Percentiles rank a stretch among this genome's conserved stretches.
Conservation (phyloP, 257 asterid genomes). For the Forsythia suspensa region DNA sequence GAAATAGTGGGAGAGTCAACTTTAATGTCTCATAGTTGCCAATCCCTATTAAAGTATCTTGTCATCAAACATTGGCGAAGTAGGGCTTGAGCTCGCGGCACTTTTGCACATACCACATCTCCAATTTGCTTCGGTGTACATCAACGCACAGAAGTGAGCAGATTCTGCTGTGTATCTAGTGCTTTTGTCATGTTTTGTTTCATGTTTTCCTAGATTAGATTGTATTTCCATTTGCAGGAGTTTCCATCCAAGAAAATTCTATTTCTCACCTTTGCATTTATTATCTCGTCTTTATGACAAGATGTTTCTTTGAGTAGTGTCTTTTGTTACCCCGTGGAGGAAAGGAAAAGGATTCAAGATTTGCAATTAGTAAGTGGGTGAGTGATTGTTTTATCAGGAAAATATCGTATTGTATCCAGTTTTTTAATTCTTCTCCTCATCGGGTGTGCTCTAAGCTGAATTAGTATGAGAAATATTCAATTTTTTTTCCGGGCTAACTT, state of each 20-base stretch:
- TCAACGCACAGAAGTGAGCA: constrained; percentile 4
- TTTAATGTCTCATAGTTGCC: constrained; percentile 3
- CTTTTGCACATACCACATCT: constrained; percentile 1
- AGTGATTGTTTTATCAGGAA: constrained; percentile 15
- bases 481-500: background rate
- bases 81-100: constrained; percentile 18
- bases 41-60: background rate
- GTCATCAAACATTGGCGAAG: constrained; percentile 1
- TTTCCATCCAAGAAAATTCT: constrained; percentile 15
- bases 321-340: background rate
- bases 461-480: background rate
- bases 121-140: constrained; percentile 4
- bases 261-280: constrained; percentile 8
- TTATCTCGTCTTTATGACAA: constrained; percentile 1
- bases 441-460: constrained; percentile 3
- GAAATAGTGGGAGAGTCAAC: background rate
- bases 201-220: background rate
- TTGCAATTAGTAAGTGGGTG: constrained; percentile 7
- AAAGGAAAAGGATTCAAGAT: constrained; percentile 6
- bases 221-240: background rate
- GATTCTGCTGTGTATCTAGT: background rate
- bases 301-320: background rate
- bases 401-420: constrained; percentile 13
- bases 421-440: background rate
- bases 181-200: constrained; percentile 6